Conservation (phyloP, 2,329 filamentous ascomycete genomes). For the Xylariaceae sp. region DNA sequence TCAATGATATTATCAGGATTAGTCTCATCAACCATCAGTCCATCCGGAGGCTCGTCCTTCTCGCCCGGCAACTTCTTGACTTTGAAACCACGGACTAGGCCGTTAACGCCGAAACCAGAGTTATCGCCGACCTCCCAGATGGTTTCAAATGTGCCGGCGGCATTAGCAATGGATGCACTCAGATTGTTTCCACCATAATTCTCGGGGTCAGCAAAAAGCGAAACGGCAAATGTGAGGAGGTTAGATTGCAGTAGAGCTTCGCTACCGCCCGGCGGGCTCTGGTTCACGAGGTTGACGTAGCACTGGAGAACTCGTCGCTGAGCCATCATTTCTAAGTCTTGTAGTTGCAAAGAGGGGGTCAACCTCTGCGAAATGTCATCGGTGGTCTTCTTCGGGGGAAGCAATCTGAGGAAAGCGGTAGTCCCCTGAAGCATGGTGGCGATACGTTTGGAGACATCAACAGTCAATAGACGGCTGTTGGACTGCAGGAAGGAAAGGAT, state of each 20-base stretch:
- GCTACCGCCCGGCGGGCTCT: slow-evolving; percentile 77
- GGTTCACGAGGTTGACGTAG: slow-evolving; percentile 83
- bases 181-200: slow-evolving; percentile 79
- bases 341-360: slow-evolving; percentile 77
- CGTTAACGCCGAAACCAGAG: slow-evolving; percentile 87
- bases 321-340: slow-evolving; percentile 90
- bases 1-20: slow-evolving; percentile 63
- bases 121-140: slow-evolving; percentile 96
- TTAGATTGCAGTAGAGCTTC: slow-evolving; percentile 89
- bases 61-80: slow-evolving; percentile 66
- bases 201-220: slow-evolving; percentile 88
- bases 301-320: slow-evolving; percentile 89
- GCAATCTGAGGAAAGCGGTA: slow-evolving; percentile 75
- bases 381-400: slow-evolving; percentile 76
- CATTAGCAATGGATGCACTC: slow-evolving; percentile 85
- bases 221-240: slow-evolving; percentile 80
- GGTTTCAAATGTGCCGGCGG: slow-evolving; percentile 83
- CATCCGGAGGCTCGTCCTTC: slow-evolving; percentile 48
- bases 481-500: slow-evolving; percentile 90
- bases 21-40: slow-evolving; percentile 43
- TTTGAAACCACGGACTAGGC: slow-evolving; percentile 72
- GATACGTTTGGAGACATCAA: slow-evolving; percentile 89
- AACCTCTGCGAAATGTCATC: slow-evolving; percentile 83
- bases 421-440: slow-evolving; percentile 95
- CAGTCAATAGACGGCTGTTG: slow-evolving; percentile 84